These are phyloP conservation scores for Trichomonas vaginalis DNA, from an alignment of 208 protist species.

Conservation along the genomic window DNA sequence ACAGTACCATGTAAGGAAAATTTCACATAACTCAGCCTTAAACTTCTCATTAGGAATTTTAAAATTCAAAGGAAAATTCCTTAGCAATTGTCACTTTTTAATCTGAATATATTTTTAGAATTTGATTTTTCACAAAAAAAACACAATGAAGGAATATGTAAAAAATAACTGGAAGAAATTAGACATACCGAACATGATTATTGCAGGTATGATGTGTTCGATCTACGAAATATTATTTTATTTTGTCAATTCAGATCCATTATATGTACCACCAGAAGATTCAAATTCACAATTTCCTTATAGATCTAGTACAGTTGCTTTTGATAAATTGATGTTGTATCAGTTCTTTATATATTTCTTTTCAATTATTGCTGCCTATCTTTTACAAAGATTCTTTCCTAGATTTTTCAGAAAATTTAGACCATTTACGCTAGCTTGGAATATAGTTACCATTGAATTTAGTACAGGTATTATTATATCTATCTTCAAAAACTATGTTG, in stretches of 20 bases:
- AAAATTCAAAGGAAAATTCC: no score
- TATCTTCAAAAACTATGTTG: background rate
- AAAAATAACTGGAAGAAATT: background rate
- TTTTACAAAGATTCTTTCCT: background rate
- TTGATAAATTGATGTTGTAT: background rate
- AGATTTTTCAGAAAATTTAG: background rate
- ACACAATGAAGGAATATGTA: no score
- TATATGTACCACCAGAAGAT: background rate
- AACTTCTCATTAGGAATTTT: no score
- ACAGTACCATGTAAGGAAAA: no score
- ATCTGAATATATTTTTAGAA: no score
- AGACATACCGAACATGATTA: background rate
- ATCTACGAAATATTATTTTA: background rate
- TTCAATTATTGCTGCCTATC: background rate
- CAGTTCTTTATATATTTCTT: background rate
- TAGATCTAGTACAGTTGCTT: background rate
- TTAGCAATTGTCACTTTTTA: no score
- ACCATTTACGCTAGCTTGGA: background rate
- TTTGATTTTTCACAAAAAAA: no score
- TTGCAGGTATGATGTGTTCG: background rate
- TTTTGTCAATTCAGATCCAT: background rate
- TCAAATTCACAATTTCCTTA: background rate
- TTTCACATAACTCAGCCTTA: no score
- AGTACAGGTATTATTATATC: background rate
- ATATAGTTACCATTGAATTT: background rate